Conservation (phyloP, 2,329 filamentous ascomycete genomes). For the Aulographum hederae region DNA sequence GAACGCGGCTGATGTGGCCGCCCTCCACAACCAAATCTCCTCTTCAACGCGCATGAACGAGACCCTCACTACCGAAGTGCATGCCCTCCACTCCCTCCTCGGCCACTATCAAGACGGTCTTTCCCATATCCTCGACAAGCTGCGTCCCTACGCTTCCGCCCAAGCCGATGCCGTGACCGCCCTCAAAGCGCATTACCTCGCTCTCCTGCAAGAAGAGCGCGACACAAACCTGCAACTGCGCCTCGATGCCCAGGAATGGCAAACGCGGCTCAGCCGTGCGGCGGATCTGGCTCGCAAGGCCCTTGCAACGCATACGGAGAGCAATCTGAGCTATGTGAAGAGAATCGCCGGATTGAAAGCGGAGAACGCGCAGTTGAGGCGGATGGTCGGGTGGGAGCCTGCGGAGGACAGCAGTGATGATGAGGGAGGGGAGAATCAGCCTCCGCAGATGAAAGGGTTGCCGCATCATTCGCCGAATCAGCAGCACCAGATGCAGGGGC, state of each 20-base stretch:
- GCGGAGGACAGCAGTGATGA: slow-evolving; percentile 21
- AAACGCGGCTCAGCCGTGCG: slow-evolving; percentile 24
- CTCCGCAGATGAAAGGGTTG: too few species aligned
- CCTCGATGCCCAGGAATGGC: slow-evolving; percentile 29
- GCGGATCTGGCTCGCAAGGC: slow-evolving; percentile 23
- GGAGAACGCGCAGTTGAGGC: slow-evolving; percentile 27
- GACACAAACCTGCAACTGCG: slow-evolving; percentile 25
- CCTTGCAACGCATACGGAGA: slow-evolving; percentile 18
- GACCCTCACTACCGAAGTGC: slow-evolving; percentile 11
- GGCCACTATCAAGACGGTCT: slow-evolving; percentile 24
- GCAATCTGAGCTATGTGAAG: slow-evolving; percentile 16
- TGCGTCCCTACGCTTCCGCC: slow-evolving; percentile 17
- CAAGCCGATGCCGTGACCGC: slow-evolving; percentile 24
- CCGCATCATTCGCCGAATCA: too few species aligned
- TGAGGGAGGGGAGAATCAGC: slow-evolving; percentile 15
- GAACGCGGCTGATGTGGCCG: slow-evolving; percentile 12
- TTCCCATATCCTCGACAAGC: slow-evolving; percentile 18
- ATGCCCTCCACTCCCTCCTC: slow-evolving; percentile 12
- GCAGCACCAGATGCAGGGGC: too few species aligned
- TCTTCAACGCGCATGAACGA: slow-evolving; percentile 12
- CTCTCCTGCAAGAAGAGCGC: slow-evolving; percentile 23
- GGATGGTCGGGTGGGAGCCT: slow-evolving; percentile 27
- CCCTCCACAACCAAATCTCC: slow-evolving; percentile 14
- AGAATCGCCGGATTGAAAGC: slow-evolving; percentile 24
- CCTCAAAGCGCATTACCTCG: slow-evolving; percentile 29